A percentile compares a stretch with the other conserved stretches of the same genome.
Evolutionary conservation across 164 flowering plant genomes (phyloP).

Genomic region (Paratinospora sagittata): DNA sequence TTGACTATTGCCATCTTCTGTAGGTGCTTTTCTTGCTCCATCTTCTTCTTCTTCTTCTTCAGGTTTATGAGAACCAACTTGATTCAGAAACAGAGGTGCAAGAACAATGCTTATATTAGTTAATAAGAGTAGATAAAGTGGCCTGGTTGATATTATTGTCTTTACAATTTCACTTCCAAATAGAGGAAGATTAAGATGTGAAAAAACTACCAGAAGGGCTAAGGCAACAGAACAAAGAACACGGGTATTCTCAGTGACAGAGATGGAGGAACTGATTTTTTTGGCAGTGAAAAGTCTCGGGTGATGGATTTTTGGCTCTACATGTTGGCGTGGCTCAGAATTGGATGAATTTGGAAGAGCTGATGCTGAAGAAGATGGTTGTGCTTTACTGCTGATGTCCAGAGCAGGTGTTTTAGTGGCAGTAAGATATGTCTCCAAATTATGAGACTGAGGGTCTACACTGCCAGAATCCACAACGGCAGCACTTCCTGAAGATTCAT

Average conservation of each 20-base stretch:
- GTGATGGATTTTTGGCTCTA: slow-evolving; percentile 7
- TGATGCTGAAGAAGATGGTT: slow-evolving; percentile 18
- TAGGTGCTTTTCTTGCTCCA: slow-evolving; percentile 8
- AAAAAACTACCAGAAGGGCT: slow-evolving; percentile 51
- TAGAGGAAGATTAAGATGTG: slow-evolving; percentile 36
- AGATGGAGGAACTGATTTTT: slow-evolving; percentile 40
- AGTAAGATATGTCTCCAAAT: slow-evolving; percentile 19
- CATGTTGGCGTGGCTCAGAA: slow-evolving; percentile 14
- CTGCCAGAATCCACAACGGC: slow-evolving; percentile 2
- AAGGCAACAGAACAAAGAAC: slow-evolving; percentile 33
- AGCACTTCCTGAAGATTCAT: slow-evolving; percentile 13
- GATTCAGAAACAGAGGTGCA: slow-evolving; percentile 30
- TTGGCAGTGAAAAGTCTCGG: slow-evolving; percentile 23
- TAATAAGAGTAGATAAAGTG: slow-evolving; percentile 50
- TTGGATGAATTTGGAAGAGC: slow-evolving; percentile 18
- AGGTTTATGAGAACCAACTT: slow-evolving; percentile 9
- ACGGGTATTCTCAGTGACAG: slow-evolving; percentile 43
- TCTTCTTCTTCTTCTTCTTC: slow-evolving; percentile 11
- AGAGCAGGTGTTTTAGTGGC: slow-evolving; percentile 14
- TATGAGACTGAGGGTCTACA: slow-evolving; percentile 9
- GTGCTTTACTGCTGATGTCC: slow-evolving; percentile 10
- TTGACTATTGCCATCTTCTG: slow-evolving; percentile 26
- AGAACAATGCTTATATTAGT: slow-evolving; percentile 50
- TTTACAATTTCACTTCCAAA: slow-evolving; percentile 28
- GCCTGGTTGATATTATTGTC: slow-evolving; percentile 36